Conservation (phyloP, 2,329 filamentous ascomycete genomes). For the Aspergillus sp. region DNA sequence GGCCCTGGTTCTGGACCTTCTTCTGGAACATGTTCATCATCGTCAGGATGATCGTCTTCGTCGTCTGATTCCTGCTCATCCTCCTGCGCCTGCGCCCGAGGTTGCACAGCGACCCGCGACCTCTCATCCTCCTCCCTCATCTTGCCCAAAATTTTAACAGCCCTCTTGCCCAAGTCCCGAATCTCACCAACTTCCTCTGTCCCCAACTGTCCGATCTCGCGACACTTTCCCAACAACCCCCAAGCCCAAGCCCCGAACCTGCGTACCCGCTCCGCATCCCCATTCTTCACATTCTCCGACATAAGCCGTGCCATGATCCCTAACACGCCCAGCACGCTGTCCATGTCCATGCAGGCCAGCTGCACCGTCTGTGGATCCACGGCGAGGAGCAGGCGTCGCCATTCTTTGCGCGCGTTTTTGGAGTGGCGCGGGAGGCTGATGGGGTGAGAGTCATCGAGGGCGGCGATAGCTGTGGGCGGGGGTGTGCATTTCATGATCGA, state of each 20-base stretch:
- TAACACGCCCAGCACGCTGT: constrained; percentile 58
- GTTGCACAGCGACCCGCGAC: constrained; percentile 15
- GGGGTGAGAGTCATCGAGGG: constrained; percentile 47
- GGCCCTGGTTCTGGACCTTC: not conserved
- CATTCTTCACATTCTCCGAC: constrained; percentile 54
- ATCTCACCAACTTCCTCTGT: constrained; percentile 68
- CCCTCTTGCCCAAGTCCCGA: constrained; percentile 70
- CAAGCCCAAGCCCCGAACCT: constrained; percentile 76
- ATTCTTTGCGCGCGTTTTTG: constrained; percentile 49
- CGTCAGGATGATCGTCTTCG: constrained; percentile 5
- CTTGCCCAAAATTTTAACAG: constrained; percentile 44
- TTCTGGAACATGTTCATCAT: not conserved
- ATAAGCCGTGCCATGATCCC: constrained; percentile 51
- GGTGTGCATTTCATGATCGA: constrained; percentile 50
- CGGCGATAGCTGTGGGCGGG: constrained; percentile 44
- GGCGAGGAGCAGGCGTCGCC: constrained; percentile 33
- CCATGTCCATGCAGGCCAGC: constrained; percentile 48
- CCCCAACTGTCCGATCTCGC: constrained; percentile 64
- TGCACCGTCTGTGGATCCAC: constrained; percentile 43
- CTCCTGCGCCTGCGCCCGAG: constrained; percentile 15
- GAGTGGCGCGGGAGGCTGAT: constrained; percentile 48
- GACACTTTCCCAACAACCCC: constrained; percentile 68
- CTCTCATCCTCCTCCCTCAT: constrained; percentile 38
- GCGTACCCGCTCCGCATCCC: constrained; percentile 51
- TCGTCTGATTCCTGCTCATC: constrained; percentile 16